These are phyloP conservation scores for Platanus orientalis DNA, from an alignment of 164 flowering plant species.

Conservation along the genomic window DNA sequence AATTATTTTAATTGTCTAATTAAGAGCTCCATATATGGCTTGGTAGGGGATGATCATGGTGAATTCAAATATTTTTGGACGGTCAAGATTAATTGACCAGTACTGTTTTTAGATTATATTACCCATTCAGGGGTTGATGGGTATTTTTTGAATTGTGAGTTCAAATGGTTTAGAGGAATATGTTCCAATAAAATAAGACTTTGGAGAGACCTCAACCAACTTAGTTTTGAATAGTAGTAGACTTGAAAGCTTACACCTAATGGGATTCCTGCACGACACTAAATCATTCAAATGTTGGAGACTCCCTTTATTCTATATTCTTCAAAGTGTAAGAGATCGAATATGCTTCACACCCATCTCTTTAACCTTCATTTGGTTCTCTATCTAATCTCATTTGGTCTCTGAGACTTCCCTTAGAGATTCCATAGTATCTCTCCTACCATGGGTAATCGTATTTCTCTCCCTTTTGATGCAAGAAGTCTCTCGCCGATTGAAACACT, in stretches of 20 bases:
- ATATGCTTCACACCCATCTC: conserved; percentile 2
- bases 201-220: no score
- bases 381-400: background rate
- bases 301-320: background rate
- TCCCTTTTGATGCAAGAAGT: conserved; percentile 8
- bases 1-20: no score
- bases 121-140: background rate
- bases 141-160: background rate
- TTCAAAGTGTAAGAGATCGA: background rate
- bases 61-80: background rate
- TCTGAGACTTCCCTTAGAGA: background rate
- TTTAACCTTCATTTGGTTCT: background rate
- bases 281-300: background rate
- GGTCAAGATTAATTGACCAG: no score
- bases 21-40: no score
- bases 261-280: background rate
- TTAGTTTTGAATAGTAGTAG: background rate
- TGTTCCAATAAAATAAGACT: no score
- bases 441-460: conserved; percentile 34
- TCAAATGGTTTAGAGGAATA: background rate
- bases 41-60: no score
- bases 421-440: background rate
- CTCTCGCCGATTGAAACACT: conserved; percentile 35
- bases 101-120: no score
- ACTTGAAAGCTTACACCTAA: background rate